These are phyloP conservation scores for Fusarium paranaense DNA, from an alignment of 2,329 filamentous ascomycete species.

Conservation along the genomic window DNA sequence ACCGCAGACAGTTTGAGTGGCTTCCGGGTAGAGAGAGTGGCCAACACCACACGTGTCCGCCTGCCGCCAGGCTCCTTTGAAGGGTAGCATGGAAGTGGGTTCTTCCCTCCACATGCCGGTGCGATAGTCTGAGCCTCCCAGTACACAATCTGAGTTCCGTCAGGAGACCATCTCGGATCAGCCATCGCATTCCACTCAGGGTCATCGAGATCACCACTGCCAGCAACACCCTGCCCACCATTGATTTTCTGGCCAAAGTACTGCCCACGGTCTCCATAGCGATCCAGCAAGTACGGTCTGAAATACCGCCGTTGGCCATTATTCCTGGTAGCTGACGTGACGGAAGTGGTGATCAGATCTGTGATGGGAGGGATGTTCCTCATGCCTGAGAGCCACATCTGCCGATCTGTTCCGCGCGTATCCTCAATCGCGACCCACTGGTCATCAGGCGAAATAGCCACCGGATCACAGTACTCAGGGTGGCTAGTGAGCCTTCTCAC, in stretches of 20 bases:
- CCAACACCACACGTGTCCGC: conserved; percentile 55
- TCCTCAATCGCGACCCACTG: conserved; percentile 45
- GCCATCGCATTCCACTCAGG: conserved; percentile 62
- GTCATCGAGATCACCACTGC: conserved; percentile 53
- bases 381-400: not conserved
- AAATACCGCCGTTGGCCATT: conserved; percentile 60
- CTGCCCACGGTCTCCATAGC: conserved; percentile 55
- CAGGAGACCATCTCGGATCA: conserved; percentile 56
- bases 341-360: not conserved
- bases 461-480: conserved; percentile 57
- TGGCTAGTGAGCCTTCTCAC: conserved; percentile 56
- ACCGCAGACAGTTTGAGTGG: conserved; percentile 39
- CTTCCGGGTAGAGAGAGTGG: conserved; percentile 48
- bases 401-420: not conserved
- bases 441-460: conserved; percentile 56
- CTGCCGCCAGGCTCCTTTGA: conserved; percentile 54
- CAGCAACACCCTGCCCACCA: conserved; percentile 43
- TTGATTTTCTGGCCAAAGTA: conserved; percentile 60
- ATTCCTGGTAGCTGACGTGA: conserved; percentile 44
- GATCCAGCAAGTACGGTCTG: conserved; percentile 57
- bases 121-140: conserved; percentile 52
- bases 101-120: conserved; percentile 57
- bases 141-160: conserved; percentile 57
- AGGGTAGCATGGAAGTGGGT: conserved; percentile 54
- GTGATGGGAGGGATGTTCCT: not conserved